These are phyloP conservation scores for Lactarius indigo DNA, from an alignment of 768 basidiomycete species.

Conservation along the genomic window DNA sequence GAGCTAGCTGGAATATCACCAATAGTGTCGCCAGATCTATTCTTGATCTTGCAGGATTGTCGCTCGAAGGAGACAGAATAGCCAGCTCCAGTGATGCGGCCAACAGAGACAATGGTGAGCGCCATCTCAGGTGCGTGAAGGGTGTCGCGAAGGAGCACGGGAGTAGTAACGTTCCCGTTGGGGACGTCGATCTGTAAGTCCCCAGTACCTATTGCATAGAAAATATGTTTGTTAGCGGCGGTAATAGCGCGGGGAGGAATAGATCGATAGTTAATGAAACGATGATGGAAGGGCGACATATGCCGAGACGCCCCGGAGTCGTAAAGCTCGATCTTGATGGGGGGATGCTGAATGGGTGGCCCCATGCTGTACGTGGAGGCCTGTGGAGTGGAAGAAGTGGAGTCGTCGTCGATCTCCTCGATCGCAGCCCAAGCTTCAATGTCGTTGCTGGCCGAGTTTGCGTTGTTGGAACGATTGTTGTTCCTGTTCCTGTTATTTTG, in stretches of 20 bases:
- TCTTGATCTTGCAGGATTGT: background rate
- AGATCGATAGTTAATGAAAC: slow-evolving; percentile 16
- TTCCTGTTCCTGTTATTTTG: too few species aligned
- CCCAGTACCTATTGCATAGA: too few species aligned
- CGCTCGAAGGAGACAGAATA: background rate
- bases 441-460: too few species aligned
- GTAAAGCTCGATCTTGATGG: background rate
- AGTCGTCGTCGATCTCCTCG: too few species aligned
- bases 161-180: background rate
- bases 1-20: background rate
- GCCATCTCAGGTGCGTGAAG: slow-evolving; percentile 20
- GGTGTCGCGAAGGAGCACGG: slow-evolving; percentile 2
- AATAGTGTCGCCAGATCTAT: background rate
- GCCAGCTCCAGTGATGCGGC: slow-evolving; percentile 10
- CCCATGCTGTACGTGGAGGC: too few species aligned
- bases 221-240: slow-evolving; percentile 11
- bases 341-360: too few species aligned
- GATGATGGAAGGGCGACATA: slow-evolving; percentile 20
- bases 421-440: too few species aligned
- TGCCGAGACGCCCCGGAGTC: slow-evolving; percentile 25
- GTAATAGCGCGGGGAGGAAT: slow-evolving; percentile 3
- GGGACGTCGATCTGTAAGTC: too few species aligned
- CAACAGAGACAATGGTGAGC: slow-evolving; percentile 21
- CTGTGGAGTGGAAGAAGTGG: too few species aligned
- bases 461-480: too few species aligned